These are phyloP conservation scores for Backusella circina DNA, from an alignment of 192 early-diverging fungal genomes.

Conservation along the genomic window DNA sequence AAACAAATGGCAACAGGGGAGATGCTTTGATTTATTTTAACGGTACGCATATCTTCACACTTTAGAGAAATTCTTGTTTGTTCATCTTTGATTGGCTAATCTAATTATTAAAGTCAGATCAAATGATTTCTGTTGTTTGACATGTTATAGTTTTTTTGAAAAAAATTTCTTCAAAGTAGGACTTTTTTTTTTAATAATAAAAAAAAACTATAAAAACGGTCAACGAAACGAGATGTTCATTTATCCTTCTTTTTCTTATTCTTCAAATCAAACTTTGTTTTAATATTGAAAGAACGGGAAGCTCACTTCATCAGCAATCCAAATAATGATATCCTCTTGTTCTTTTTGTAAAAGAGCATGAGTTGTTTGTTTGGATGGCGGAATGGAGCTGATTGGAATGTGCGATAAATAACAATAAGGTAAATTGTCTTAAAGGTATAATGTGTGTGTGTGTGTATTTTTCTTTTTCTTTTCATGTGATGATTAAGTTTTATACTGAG, in stretches of 20 bases:
- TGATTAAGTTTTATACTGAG: slow-evolving; percentile 2
- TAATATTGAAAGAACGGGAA: neutral
- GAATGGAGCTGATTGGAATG: neutral
- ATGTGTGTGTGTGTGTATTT: neutral
- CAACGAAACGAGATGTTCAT: neutral
- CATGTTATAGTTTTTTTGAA: neutral
- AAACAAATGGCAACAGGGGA: neutral
- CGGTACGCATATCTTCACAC: neutral
- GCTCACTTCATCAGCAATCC: neutral
- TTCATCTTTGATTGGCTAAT: neutral
- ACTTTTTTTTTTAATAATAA: neutral
- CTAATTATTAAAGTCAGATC: neutral
- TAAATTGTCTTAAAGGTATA: neutral
- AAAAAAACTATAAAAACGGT: neutral
- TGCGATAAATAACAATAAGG: neutral
- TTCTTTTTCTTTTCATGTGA: neutral
- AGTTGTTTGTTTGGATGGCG: neutral
- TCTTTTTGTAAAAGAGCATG: neutral
- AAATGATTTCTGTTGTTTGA: neutral
- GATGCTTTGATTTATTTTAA: neutral
- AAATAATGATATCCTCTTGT: neutral
- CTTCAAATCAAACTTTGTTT: neutral
- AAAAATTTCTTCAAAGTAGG: neutral
- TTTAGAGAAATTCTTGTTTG: neutral
- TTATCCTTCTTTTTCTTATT: neutral